Evolutionary conservation across 2,329 filamentous ascomycete species (phyloP).

Genomic region (Amauroascus niger): DNA sequence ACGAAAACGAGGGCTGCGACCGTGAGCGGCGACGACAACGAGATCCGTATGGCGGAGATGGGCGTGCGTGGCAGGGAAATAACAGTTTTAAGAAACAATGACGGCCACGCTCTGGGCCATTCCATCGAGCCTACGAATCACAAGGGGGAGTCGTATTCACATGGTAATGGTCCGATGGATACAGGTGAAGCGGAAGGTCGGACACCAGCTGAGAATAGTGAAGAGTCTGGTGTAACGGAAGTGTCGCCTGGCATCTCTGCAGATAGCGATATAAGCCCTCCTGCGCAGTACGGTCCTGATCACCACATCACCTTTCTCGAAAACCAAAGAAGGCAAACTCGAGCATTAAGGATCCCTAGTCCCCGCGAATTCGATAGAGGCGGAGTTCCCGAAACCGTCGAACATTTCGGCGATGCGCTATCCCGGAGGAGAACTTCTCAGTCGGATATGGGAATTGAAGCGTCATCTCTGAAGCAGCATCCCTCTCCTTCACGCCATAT

Average conservation of each 20-base stretch:
- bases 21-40: slow-evolving; percentile 25
- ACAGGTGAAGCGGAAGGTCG: slow-evolving; percentile 12
- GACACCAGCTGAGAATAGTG: slow-evolving; percentile 5
- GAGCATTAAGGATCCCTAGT: slow-evolving; percentile 77
- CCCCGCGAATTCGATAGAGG: slow-evolving; percentile 84
- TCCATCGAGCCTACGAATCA: slow-evolving; percentile 20
- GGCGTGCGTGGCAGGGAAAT: slow-evolving; percentile 33
- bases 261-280: slow-evolving; percentile 48
- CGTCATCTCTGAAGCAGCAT: slow-evolving; percentile 20
- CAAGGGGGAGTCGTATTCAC: slow-evolving; percentile 21
- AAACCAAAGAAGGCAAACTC: slow-evolving; percentile 65
- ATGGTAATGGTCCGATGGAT: slow-evolving; percentile 15
- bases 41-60: slow-evolving; percentile 27
- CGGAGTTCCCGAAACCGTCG: slow-evolving; percentile 55
- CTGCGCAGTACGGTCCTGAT: slow-evolving; percentile 50
- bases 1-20: slow-evolving; percentile 46
- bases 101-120: slow-evolving; percentile 24
- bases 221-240: slow-evolving; percentile 19
- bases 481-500: slow-evolving; percentile 34
- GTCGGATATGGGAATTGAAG: slow-evolving; percentile 17
- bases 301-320: slow-evolving; percentile 84
- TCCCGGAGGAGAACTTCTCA: slow-evolving; percentile 21
- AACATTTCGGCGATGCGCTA: slow-evolving; percentile 21
- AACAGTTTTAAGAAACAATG: slow-evolving; percentile 30
- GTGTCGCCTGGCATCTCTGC: slow-evolving; percentile 35